Base-by-base conservation (phyloP, 176 grass and related monocot genomes). In the Pontederia crassipes region DNA sequence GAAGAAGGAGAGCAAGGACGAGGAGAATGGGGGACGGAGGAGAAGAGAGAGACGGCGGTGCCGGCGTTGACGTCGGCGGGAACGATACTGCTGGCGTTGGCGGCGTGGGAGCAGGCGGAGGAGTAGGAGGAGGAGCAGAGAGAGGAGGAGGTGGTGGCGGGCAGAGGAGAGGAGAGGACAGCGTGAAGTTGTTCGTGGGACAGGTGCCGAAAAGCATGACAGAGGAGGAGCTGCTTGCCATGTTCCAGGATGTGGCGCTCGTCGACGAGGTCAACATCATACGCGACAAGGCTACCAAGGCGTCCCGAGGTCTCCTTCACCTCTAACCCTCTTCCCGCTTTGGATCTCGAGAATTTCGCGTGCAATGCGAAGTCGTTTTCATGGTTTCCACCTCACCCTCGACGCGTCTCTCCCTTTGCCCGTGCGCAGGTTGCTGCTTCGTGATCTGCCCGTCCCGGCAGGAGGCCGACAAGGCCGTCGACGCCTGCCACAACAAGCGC, bases 401-500 rank as follows among this genome's bases (percentile, higher is more conserved):
- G 57, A 28, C 57, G 28, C 24, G n/a, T 17, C 29, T 16, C 28
- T 59, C 57, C 18, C 11, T 59, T 53, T 11, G 18, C 26, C 28
- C 28, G 13, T 29, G 47, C 10, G 54, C 72, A 75, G 61, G 72
- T 12, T 75, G 72, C 62, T 75, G 94, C 59, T 99, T 98, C 69
- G 45, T 98, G 88, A 86, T 98, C 71, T 98, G 94, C 69, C 88
- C 79, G 47, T 89, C 87, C 54, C 78, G 85, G 67, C 73, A 88
- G 68, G 94, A 98, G 77, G 94, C 88, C 49, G 94, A 98, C 71
- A 98, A 98, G 85, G 88, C 94, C n/a, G 94, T 98, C 67, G 52
- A 53, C 57, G 79, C 88, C 49, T 93, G 71, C 64, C 94, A 98
- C 77, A 98, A 98, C 79, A 98, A 98, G 78, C 68, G 54, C 11